Base-by-base conservation (phyloP, 2,329 filamentous ascomycete species). In the Cryphonectria nitschkei region DNA sequence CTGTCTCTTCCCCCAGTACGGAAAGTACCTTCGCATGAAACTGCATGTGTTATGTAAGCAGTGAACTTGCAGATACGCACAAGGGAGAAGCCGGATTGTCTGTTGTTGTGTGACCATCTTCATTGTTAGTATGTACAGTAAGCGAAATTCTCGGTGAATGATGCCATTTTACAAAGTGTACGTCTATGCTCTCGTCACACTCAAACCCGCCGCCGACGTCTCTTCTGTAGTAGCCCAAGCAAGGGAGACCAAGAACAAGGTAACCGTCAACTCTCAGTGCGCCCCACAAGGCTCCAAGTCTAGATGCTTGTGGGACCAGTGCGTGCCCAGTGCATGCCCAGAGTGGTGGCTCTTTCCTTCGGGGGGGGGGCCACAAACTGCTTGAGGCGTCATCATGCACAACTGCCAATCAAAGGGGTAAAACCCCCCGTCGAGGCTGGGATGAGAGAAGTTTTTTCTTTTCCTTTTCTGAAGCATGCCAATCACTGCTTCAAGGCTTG, bases 221-320 rank as follows among this genome's bases (percentile, higher is more conserved):
- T 43, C 41, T 43, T 13, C 41, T 43, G 41, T 43, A 4, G 6
- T 43, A 43, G 41, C 14, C 34, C 22, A n/a, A 50, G 46, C 22
- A 50, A 50, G 46, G 46, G 46, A 50, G 54, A 26, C 2, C 13
- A 32, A 14, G 54, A 58, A 11, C 26, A 32, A 58, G 54, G 54
- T 14, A 8, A 58, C 52, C 11, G 52, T 29, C 52, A 14, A 19
- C 32, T 61, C 6, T 39, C 58, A n/a, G n/a, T 39, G 34, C 22
- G 46, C 46, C 58, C 58, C 64, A 66, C 64, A 66, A 66, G 64
- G 32, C 46, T 66, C 22, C 16, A 14, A n/a, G 64, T 66, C 64
- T 66, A 66, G 64, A 66, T 39, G 46, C 52, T 34, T 32, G 46
- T 34, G 29, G 46, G 39, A 19, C 22, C 29, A 8, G 16, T 32